These are phyloP conservation scores for Rhynchosporium secalis DNA, from an alignment of 2,329 filamentous ascomycete genomes.

Conservation along the genomic window DNA sequence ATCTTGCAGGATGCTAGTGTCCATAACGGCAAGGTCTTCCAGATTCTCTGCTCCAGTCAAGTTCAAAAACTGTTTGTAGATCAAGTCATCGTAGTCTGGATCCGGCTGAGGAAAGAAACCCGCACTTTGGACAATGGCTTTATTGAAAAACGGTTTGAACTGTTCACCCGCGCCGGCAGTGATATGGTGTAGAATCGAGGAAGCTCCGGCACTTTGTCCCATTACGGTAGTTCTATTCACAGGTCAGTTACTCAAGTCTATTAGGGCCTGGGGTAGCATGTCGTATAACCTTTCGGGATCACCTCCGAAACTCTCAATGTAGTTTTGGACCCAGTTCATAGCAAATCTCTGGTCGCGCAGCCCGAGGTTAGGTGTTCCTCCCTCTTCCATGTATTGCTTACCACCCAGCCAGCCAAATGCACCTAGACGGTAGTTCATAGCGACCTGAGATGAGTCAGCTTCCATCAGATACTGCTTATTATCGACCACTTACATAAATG, in stretches of 20 bases:
- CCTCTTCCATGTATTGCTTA: background rate
- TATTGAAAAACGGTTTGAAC: conserved; percentile 42
- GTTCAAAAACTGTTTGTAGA: background rate
- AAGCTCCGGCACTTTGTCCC: conserved; percentile 12
- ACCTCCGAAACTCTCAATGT: conserved; percentile 9
- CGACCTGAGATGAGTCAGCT: background rate
- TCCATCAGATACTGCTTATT: background rate
- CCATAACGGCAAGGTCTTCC: conserved; percentile 2
- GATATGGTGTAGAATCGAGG: conserved; percentile 42
- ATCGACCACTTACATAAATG: conserved; percentile 3
- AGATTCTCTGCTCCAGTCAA: conserved; percentile 19
- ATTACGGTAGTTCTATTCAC: conserved; percentile 1
- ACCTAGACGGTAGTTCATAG: conserved; percentile 5
- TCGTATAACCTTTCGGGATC: background rate
- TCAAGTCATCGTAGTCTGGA: conserved; percentile 10
- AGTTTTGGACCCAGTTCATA: conserved; percentile 6
- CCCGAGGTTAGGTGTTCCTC: conserved; percentile 9
- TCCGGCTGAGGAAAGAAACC: conserved; percentile 24
- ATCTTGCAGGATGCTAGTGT: conserved; percentile 19
- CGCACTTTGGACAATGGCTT: conserved; percentile 39
- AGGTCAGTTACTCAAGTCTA: background rate
- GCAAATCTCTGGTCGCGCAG: conserved; percentile 8
- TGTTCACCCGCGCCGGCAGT: conserved; percentile 48
- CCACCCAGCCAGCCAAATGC: conserved; percentile 11
- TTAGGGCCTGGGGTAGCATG: no score